phyloP scores from a whole-genome alignment of 2,329 filamentous ascomycete species.

The Teratosphaeria zuluensis region DNA sequence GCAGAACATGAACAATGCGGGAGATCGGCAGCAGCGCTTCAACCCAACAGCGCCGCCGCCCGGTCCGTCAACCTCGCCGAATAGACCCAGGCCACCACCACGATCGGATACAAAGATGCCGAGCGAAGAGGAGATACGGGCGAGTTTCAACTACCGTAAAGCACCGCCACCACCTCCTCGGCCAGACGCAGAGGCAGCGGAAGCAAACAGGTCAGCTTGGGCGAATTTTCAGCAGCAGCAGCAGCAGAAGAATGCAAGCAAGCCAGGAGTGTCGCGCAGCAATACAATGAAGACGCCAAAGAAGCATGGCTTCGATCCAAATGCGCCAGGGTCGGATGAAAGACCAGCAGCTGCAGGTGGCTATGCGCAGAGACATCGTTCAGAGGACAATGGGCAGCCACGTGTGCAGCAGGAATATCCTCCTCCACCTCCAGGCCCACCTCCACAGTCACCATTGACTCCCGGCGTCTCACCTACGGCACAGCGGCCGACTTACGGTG shows the following conservation, averaged over 20 bases:
- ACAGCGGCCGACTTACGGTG: constrained; percentile 26
- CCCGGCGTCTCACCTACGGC: constrained; percentile 13
- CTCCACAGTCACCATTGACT: constrained; percentile 21
- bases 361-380: constrained; percentile 20
- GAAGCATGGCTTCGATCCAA: constrained; percentile 49
- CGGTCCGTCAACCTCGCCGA: constrained; percentile 9
- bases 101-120: constrained; percentile 26
- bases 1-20: constrained; percentile 38
- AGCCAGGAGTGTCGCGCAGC: constrained; percentile 28
- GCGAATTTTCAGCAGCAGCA: constrained; percentile 23
- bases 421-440: constrained; percentile 27
- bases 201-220: constrained; percentile 21
- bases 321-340: constrained; percentile 50
- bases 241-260: constrained; percentile 15
- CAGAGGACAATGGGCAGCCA: constrained; percentile 17
- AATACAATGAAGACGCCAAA: constrained; percentile 35
- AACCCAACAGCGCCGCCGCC: constrained; percentile 7
- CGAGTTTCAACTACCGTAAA: constrained; percentile 25
- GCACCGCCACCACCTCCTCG: constrained; percentile 14
- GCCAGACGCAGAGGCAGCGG: constrained; percentile 8
- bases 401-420: constrained; percentile 12
- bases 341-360: constrained; percentile 36
- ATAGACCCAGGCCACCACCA: constrained; percentile 17
- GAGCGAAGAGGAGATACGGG: constrained; percentile 27
- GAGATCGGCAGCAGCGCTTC: constrained; percentile 20